phyloP scores from a whole-genome alignment of 1,139 yeast species.

The Candida sanyaensis region DNA sequence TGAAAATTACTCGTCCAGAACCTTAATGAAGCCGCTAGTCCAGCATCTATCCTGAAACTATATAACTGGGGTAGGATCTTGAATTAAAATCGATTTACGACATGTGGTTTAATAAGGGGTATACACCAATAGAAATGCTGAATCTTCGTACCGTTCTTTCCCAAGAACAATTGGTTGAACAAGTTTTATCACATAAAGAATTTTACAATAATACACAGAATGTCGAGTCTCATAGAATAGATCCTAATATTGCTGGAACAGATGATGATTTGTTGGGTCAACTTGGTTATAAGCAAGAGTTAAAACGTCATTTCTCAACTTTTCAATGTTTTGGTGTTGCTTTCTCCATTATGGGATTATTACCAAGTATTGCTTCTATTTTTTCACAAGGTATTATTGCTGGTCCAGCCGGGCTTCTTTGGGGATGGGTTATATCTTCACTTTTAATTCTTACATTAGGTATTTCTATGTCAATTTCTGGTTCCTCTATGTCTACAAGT shows the following conservation, averaged over 20 bases:
- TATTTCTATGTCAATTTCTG: slow-evolving; percentile 62
- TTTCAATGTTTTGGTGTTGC: slow-evolving; percentile 55
- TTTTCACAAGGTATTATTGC: slow-evolving; percentile 37
- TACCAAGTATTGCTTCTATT: slow-evolving; percentile 47
- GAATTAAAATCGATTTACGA: no score
- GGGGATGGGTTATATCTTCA: slow-evolving; percentile 72
- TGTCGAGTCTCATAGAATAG: slow-evolving; percentile 22
- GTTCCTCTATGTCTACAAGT: slow-evolving; percentile 67
- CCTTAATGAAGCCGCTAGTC: no score
- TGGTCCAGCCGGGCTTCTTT: slow-evolving; percentile 52
- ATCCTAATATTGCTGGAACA: slow-evolving; percentile 17
- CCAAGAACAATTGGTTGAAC: slow-evolving; percentile 25
- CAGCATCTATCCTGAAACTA: background rate
- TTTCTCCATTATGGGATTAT: slow-evolving; percentile 52
- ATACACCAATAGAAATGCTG: slow-evolving; percentile 4
- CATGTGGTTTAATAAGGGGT: background rate
- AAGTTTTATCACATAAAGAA: slow-evolving; percentile 24
- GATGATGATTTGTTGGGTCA: slow-evolving; percentile 54
- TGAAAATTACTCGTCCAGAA: no score
- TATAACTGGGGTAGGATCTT: no score
- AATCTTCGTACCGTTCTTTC: slow-evolving; percentile 22
- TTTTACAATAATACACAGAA: slow-evolving; percentile 27
- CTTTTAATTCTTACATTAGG: slow-evolving; percentile 60
- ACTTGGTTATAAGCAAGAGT: slow-evolving; percentile 54
- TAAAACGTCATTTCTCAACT: slow-evolving; percentile 47